Evolutionary conservation across 768 basidiomycete genomes (phyloP), one percentile per base, ranked within the genome.

Genomic region (Tricholoma matsutake): DNA sequence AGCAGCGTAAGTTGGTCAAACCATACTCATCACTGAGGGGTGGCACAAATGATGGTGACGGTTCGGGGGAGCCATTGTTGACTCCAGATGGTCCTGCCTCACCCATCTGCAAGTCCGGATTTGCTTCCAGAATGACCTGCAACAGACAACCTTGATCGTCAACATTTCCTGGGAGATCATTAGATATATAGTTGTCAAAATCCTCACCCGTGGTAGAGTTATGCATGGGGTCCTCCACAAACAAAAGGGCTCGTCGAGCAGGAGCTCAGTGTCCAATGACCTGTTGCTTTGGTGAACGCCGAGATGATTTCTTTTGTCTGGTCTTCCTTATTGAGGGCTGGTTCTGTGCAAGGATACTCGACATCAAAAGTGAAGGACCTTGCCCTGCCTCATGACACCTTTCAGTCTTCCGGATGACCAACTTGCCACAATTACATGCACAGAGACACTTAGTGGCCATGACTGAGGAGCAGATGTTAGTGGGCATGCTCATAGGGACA

Each of bases 391-490:
- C 49, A 28, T 51, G 49, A 10, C 6, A 13, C 28, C 3, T 29
- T 51, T 51, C 28, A 51, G 49, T 51, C 49, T 51, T 51, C 6
- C 28, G 2, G 49, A 28, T 51, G 49, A 51, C 49, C 16, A 28
- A 29, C 49, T 51, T 51, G 28, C 49, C 49, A 51, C 49, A 51
- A 13, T 51, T 51, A 51, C 49, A 51, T 51, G 28, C 49, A 51
- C 49, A 51, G 25, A 29, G 25, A 51, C 14, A 4, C 16, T 51
- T 51, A 51, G 49, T 6, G 16, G 49, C 1, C 25, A 51, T 51
- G 49, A 29, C 49, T 51, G 13, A 51, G 14, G 49, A 51, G 14
- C 2, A 6, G 49, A 51, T 51, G 49, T 51, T 51, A 51, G 49
- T 7, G 14, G 49, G 49, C 49, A 29, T 18, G 14, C 49, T 29